Evolutionary conservation across 2,329 filamentous ascomycete species (phyloP).

Genomic region (Alternaria hordeiaustralica): DNA sequence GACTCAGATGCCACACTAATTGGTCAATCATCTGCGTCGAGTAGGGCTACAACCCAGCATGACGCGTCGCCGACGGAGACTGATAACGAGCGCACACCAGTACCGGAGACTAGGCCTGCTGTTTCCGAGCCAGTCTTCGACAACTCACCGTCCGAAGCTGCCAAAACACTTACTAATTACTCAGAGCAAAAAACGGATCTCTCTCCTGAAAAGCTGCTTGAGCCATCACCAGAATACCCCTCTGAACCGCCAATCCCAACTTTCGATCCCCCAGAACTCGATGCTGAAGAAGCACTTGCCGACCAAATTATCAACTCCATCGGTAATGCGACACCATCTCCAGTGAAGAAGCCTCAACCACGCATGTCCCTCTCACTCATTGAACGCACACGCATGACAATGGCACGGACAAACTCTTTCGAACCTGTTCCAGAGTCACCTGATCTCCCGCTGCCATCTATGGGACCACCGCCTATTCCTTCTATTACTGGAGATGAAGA

Average conservation of each 20-base stretch:
- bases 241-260: slow-evolving; percentile 21
- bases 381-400: slow-evolving; percentile 57
- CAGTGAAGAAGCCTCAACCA: slow-evolving; percentile 46
- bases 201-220: slow-evolving; percentile 11
- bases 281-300: slow-evolving; percentile 41
- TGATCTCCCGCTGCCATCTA: slow-evolving; percentile 16
- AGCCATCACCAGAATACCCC: slow-evolving; percentile 20
- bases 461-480: slow-evolving; percentile 20
- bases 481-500: slow-evolving; percentile 6
- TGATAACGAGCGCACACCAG: slow-evolving; percentile 1
- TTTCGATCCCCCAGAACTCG: slow-evolving; percentile 27
- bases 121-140: slow-evolving; percentile 14
- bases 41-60: slow-evolving; percentile 8
- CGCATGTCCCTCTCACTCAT: slow-evolving; percentile 53
- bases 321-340: slow-evolving; percentile 50
- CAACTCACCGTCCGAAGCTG: slow-evolving; percentile 4
- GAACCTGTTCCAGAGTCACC: slow-evolving; percentile 36
- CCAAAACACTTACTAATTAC: slow-evolving; percentile 3
- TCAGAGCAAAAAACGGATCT: slow-evolving; percentile 4
- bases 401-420: slow-evolving; percentile 46
- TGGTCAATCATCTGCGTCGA: slow-evolving; percentile 26
- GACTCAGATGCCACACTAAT: slow-evolving; percentile 40
- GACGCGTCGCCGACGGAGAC: slow-evolving; percentile 5
- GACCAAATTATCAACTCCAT: slow-evolving; percentile 51
- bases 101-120: slow-evolving; percentile 4